phyloP scores from a whole-genome alignment of 495 filamentous ascomycete genomes.

The Trichoderma parareesei region DNA sequence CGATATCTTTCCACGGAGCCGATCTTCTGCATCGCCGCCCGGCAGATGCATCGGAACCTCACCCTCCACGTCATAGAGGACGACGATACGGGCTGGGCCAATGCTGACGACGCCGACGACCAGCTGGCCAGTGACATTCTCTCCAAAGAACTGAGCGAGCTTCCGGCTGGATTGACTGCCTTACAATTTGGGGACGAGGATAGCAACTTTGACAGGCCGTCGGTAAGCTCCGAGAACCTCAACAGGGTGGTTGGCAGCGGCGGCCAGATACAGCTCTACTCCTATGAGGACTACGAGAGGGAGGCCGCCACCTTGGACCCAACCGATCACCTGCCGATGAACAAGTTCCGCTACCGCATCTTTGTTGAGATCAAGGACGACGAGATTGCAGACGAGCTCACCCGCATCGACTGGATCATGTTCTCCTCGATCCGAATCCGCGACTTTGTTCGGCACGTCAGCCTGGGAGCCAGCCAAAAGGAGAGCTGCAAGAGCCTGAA shows the following conservation, averaged over 20 bases:
- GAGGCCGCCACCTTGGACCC: conserved; percentile 62
- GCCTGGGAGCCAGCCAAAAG: conserved; percentile 59
- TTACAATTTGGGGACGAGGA: conserved; percentile 34
- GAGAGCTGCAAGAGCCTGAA: conserved; percentile 71
- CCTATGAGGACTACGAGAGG: conserved; percentile 64
- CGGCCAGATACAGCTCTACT: conserved; percentile 45
- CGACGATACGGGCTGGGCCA: conserved; percentile 74
- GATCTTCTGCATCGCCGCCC: conserved; percentile 71
- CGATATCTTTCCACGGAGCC: conserved; percentile 55
- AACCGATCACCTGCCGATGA: conserved; percentile 48
- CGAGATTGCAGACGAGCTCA: conserved; percentile 82
- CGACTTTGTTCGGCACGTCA: conserved; percentile 87
- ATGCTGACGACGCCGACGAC: conserved; percentile 47
- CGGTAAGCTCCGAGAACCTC: conserved; percentile 33
- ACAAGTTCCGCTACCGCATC: conserved; percentile 72
- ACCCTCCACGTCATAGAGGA: conserved; percentile 62
- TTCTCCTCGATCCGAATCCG: conserved; percentile 93
- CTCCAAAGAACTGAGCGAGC: conserved; percentile 21
- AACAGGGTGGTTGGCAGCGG: conserved; percentile 10
- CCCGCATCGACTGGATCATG: conserved; percentile 94
- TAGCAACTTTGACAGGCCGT: conserved; percentile 33
- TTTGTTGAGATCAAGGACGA: conserved; percentile 76
- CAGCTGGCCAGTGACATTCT: conserved; percentile 9
- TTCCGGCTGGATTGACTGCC: conserved; percentile 36
- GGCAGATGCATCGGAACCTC: conserved; percentile 65